Percentiles rank a stretch among this genome's conserved stretches.
phyloP scores from a whole-genome alignment of 106 monocot genomes.

The Acorus calamus region DNA sequence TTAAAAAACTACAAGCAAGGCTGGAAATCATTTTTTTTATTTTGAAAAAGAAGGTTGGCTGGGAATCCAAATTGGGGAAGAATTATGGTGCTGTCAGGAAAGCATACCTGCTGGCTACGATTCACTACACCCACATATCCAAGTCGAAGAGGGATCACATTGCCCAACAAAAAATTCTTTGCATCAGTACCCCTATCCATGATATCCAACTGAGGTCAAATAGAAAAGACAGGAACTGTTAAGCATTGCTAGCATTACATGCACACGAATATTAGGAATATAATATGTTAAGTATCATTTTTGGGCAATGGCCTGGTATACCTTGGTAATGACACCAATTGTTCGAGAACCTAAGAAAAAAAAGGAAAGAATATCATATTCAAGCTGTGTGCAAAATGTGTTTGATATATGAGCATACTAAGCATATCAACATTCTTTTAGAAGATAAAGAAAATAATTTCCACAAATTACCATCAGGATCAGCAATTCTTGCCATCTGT shows the following conservation, averaged over 20 bases:
- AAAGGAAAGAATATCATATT: not conserved
- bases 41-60: not conserved
- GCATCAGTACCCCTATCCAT: constrained; percentile 89
- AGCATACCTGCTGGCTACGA: constrained; percentile 67
- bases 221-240: constrained; percentile 4
- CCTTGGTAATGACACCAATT: constrained; percentile 99
- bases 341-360: constrained; percentile 49
- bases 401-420: too few relatives aligned
- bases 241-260: too few relatives aligned
- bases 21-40: too few relatives aligned
- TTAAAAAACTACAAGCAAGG: too few relatives aligned
- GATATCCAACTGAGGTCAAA: constrained; percentile 57
- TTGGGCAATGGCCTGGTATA: constrained; percentile 1
- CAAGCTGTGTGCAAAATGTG: not conserved
- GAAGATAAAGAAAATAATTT: too few relatives aligned
- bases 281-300: too few relatives aligned
- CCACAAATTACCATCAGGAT: constrained; percentile 61
- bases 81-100: not conserved
- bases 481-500: constrained; percentile 81
- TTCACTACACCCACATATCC: constrained; percentile 84
- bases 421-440: too few relatives aligned
- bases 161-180: constrained; percentile 63
- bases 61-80: not conserved
- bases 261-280: too few relatives aligned
- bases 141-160: constrained; percentile 68